Conservation (phyloP, 2,329 filamentous ascomycete genomes). For the Amphichorda felina region DNA sequence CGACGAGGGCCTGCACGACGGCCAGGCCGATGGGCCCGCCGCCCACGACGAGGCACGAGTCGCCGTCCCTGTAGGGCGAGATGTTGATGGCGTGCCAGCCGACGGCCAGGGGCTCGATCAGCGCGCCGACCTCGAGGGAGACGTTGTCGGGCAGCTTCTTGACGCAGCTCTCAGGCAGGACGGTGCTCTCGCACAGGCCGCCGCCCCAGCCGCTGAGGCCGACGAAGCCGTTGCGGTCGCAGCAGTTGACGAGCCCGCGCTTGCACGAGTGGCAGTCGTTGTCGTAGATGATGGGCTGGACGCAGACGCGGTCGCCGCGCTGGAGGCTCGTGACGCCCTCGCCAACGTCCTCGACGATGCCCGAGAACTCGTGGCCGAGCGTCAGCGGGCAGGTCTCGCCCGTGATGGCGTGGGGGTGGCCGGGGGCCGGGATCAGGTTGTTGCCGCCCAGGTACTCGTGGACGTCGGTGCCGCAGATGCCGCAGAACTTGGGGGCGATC, state of each 20-base stretch:
- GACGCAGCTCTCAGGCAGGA: slow-evolving; percentile 34
- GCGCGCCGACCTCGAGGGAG: slow-evolving; percentile 35
- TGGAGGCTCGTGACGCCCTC: slow-evolving; percentile 30
- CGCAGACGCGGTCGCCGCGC: slow-evolving; percentile 43
- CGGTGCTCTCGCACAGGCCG: slow-evolving; percentile 41
- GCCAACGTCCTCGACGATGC: slow-evolving; percentile 47
- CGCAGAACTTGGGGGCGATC: slow-evolving; percentile 24
- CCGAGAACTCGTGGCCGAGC: slow-evolving; percentile 55
- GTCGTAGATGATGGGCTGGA: slow-evolving; percentile 50
- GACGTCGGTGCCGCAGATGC: slow-evolving; percentile 33
- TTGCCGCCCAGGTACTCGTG: slow-evolving; percentile 19
- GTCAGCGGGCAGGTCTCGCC: slow-evolving; percentile 44
- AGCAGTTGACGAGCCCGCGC: slow-evolving; percentile 42
- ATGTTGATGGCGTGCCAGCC: slow-evolving; percentile 32
- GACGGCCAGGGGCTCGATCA: slow-evolving; percentile 40
- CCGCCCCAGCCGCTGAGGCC: slow-evolving; percentile 32
- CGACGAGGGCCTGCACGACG: slow-evolving; percentile 31
- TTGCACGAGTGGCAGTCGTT: slow-evolving; percentile 42
- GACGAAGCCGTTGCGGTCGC: slow-evolving; percentile 28
- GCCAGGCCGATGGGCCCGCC: slow-evolving; percentile 36
- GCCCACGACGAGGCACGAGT: slow-evolving; percentile 34
- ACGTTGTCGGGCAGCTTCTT: slow-evolving; percentile 38
- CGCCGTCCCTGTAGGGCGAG: slow-evolving; percentile 22
- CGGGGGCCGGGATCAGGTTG: slow-evolving; percentile 26
- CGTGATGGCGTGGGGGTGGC: slow-evolving; percentile 43